Conservation (phyloP, 148 eudicot species). For the Chenopodium quinoa region DNA sequence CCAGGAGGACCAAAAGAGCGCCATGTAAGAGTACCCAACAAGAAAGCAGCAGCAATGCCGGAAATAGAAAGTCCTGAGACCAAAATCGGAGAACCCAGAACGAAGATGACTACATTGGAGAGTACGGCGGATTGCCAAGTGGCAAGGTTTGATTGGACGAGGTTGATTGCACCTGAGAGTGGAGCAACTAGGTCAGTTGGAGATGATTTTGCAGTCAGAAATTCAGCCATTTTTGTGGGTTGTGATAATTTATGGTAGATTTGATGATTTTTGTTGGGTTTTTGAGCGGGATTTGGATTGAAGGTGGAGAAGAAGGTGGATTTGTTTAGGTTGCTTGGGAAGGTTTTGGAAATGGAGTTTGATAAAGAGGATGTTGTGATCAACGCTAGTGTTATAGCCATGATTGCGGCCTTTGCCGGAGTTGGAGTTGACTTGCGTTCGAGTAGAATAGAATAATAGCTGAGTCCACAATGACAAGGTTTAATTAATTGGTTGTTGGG, state of each 20-base stretch:
- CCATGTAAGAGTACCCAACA: conserved; percentile 88
- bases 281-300: conserved; percentile 5
- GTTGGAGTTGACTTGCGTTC: neutral
- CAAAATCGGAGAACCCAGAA: conserved; percentile 76
- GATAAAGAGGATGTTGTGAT: conserved; percentile 1
- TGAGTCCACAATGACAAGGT: too few species aligned
- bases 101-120: conserved; percentile 61
- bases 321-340: conserved; percentile 6
- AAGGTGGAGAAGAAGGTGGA: conserved; percentile 16
- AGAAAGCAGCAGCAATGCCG: conserved; percentile 79
- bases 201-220: conserved; percentile 33
- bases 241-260: neutral
- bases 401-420: neutral
- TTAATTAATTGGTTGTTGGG: too few species aligned
- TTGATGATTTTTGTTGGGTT: neutral
- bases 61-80: conserved; percentile 62
- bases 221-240: conserved; percentile 28
- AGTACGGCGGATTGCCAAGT: conserved; percentile 76
- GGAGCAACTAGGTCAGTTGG: conserved; percentile 30
- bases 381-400: conserved; percentile 17
- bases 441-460: too few species aligned
- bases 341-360: neutral
- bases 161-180: conserved; percentile 37
- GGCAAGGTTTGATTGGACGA: conserved; percentile 54
- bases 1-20: conserved; percentile 74